Evolutionary conservation across 768 basidiomycete species (phyloP).

Genomic region (Boletus fagicola): DNA sequence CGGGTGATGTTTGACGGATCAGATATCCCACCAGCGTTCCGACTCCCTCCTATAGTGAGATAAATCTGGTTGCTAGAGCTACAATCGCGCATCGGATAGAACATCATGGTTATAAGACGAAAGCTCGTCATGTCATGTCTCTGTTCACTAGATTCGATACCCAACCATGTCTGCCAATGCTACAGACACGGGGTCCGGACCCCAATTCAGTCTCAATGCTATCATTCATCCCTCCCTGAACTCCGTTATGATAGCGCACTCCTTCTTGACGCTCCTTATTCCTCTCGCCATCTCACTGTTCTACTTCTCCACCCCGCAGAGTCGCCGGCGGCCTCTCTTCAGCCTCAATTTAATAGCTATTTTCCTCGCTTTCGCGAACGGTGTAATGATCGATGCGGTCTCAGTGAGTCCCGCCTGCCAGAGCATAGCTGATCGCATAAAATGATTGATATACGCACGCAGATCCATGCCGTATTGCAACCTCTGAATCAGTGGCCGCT

Average conservation of each 20-base stretch:
- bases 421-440: background rate
- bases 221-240: conserved; percentile 14
- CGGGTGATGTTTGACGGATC: background rate
- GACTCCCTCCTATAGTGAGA: background rate
- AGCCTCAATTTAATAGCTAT: conserved; percentile 15
- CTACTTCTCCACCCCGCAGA: conserved; percentile 22
- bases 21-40: background rate
- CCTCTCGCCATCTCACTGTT: conserved; percentile 21
- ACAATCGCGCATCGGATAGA: background rate
- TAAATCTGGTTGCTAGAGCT: background rate
- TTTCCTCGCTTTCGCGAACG: conserved; percentile 13
- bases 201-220: background rate
- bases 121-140: background rate
- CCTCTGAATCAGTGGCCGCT: conserved; percentile 17
- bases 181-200: background rate
- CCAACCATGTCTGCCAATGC: conserved; percentile 6
- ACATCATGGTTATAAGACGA: conserved; percentile 1
- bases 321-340: conserved; percentile 20
- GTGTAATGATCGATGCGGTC: conserved; percentile 10
- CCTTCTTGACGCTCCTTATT: conserved; percentile 19
- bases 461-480: conserved; percentile 26
- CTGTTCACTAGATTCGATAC: background rate
- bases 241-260: conserved; percentile 24
- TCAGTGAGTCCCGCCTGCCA: conserved; percentile 2
- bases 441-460: background rate